Evolutionary conservation across 371 early-diverging fungal genomes (phyloP), one percentile per base, ranked within the genome.

Genomic region (Phascolomyces articulosus): DNA sequence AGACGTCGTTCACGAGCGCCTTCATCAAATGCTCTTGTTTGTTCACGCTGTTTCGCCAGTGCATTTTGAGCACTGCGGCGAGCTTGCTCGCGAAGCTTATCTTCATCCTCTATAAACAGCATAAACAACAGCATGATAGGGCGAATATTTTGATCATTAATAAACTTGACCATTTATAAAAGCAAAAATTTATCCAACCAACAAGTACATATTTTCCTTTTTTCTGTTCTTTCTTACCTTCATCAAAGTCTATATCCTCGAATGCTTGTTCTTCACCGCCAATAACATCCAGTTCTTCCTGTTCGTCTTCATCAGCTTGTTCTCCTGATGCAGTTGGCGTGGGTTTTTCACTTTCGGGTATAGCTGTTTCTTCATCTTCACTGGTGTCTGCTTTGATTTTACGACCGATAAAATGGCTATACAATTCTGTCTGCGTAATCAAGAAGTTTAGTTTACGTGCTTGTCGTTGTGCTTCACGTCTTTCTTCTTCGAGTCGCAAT

Each of bases 341-440:
- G n/a, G n/a, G n/a, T 24, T 40, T 24, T 29, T 53, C 55, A 21
- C 48, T 54, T 15, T 58, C 63, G 27, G 63, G 64, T 18, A 74
- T 73, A 18, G 83, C 85, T 8, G 84, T 82, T 18, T 82, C 82
- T 16, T 83, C 82, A 63, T 83, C 71, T 51, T 82, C 79, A 40
- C 63, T 67, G 13, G 64, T 69, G 55, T 72, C 80, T 27, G 69
- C 68, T 40, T 82, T 78, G 55, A 93, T 88, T 72, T 94, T 94
- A 61, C 90, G 88, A 44, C 93, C 93, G 61, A 98, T 90, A 83
- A 98, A 99, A 79, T 97, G 97, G 66, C 95, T 93, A 83, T 95
- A 99, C 2, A 98, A 83, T 71, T 99, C 98, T 6, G 98, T 98
- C 75, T 99, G 98, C 0, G 93, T 94, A 61, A 98, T 92, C 64